Evolutionary conservation across 2,329 filamentous ascomycete species (phyloP), one percentile per base, ranked within the genome.

Genomic region (Fusarium pseudocircinatum): DNA sequence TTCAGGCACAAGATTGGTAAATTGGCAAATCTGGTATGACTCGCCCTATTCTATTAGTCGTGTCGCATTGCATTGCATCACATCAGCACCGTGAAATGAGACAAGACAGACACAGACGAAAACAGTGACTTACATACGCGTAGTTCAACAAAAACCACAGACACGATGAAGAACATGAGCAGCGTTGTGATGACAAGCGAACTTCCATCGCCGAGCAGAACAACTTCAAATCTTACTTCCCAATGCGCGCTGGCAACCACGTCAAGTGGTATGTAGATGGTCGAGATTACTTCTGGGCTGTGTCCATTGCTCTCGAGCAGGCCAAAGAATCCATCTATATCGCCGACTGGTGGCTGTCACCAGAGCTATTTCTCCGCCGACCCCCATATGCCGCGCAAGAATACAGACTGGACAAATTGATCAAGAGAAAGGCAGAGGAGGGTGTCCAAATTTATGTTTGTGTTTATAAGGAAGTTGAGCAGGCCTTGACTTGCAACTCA

Each of bases 221-320:
- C 80, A 91, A 96, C 46, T 98, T 95, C 84, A 82, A 93, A n/a
- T 97, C 94, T 8, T 99, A 93, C 83, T 97, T 97, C 42, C 96
- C 96, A 0, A 92, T 96, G 80, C 91, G 92, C 47, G 91, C 96
- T 16, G 93, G 92, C 34, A 98, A 98, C 81, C 87, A 93, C 65
- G 87, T 96, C 80, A 98, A 98, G 85, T 99, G 96, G 95, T 98
- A 98, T 83, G 94, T 98, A 16, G 96, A 98, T 80, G 96, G 95
- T 7, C 88, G 95, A 69, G 93, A 98, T 83, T 99, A 99, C 82
- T 97, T 96, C 81, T 97, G 95, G 92, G 90, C 96, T 24, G 95
- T 99, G 16, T 97, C 95, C 0, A 90, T 92, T 39, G 96, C 95
- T 1, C 87, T 98, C n/a, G 95, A 98, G 72, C 88, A 91, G 67